Evolutionary conservation across 1,284 basidiomycete genomes (phyloP).

Genomic region (Heterobasidion annosum): DNA sequence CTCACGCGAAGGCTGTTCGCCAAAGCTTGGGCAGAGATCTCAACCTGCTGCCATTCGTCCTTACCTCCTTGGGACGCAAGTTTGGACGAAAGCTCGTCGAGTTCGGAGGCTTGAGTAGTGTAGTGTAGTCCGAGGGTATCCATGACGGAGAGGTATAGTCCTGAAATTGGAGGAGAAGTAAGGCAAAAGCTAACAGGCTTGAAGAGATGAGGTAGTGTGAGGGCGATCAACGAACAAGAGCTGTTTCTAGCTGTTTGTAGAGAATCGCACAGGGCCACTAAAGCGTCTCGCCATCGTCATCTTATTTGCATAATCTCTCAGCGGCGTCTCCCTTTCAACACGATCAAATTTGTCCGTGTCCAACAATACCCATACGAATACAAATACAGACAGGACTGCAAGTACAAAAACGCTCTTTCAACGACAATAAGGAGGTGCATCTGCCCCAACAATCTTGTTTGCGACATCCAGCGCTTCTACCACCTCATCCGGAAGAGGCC

Average conservation of each 20-base stretch:
- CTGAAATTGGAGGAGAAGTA: neutral
- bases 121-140: neutral
- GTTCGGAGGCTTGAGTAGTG: conserved; percentile 17
- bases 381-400: neutral
- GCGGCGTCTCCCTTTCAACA: neutral
- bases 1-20: conserved; percentile 54
- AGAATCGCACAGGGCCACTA: neutral
- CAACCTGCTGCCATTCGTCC: conserved; percentile 42
- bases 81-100: conserved; percentile 22
- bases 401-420: neutral
- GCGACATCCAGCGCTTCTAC: neutral
- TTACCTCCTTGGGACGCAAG: conserved; percentile 20
- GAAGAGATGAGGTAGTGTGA: neutral
- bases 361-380: neutral
- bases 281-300: neutral
- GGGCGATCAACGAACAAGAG: neutral
- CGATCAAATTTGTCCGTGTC: neutral
- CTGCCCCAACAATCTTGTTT: neutral
- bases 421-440: neutral
- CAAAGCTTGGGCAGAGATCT: conserved; percentile 41
- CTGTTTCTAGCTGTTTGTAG: neutral
- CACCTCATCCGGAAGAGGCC: conserved; percentile 14
- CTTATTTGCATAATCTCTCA: neutral
- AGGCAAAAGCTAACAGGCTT: no score
- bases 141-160: conserved; percentile 4